Evolutionary conservation across 2,329 filamentous ascomycete species (phyloP).

Genomic region (Paecilomyces niveus): DNA sequence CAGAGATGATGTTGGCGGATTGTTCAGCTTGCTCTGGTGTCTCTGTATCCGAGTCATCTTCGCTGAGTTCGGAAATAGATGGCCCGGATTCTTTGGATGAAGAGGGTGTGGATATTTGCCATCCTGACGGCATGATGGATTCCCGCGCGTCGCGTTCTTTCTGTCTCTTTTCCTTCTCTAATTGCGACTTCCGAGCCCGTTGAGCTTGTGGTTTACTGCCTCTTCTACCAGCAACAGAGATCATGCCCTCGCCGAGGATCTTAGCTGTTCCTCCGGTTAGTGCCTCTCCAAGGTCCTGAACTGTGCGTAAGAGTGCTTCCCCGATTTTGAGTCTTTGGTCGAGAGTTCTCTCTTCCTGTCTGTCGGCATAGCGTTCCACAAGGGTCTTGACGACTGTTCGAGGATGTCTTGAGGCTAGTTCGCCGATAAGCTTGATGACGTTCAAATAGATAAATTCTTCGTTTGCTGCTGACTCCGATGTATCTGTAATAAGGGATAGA

Average conservation of each 20-base stretch:
- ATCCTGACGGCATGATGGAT: slow-evolving; percentile 19
- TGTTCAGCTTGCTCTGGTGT: slow-evolving; percentile 25
- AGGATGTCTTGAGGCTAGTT: slow-evolving; percentile 34
- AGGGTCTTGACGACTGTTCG: slow-evolving; percentile 34
- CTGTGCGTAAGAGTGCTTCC: slow-evolving; percentile 33
- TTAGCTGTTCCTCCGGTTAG: slow-evolving; percentile 30
- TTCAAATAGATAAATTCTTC: slow-evolving; percentile 40
- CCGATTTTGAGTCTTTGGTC: slow-evolving; percentile 37
- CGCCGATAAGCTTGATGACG: slow-evolving; percentile 35
- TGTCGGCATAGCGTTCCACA: slow-evolving; percentile 33
- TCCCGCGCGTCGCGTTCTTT: slow-evolving; percentile 22
- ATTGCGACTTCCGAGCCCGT: slow-evolving; percentile 16
- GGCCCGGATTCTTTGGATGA: slow-evolving; percentile 1
- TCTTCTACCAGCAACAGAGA: slow-evolving; percentile 33
- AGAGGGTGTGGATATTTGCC: slow-evolving; percentile 18
- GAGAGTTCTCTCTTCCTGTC: slow-evolving; percentile 25
- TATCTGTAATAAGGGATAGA: slow-evolving; percentile 30
- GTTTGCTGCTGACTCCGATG: slow-evolving; percentile 21
- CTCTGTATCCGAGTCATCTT: slow-evolving; percentile 27
- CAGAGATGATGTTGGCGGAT: slow-evolving; percentile 30
- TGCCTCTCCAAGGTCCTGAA: slow-evolving; percentile 33
- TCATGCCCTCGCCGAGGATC: slow-evolving; percentile 31
- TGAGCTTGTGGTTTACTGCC: slow-evolving; percentile 30
- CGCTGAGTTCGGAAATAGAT: slow-evolving; percentile 7
- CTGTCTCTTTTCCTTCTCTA: slow-evolving; percentile 19